These are phyloP conservation scores for Trichoderma endophyticum DNA, from an alignment of 2,329 filamentous ascomycete genomes.

Conservation along the genomic window DNA sequence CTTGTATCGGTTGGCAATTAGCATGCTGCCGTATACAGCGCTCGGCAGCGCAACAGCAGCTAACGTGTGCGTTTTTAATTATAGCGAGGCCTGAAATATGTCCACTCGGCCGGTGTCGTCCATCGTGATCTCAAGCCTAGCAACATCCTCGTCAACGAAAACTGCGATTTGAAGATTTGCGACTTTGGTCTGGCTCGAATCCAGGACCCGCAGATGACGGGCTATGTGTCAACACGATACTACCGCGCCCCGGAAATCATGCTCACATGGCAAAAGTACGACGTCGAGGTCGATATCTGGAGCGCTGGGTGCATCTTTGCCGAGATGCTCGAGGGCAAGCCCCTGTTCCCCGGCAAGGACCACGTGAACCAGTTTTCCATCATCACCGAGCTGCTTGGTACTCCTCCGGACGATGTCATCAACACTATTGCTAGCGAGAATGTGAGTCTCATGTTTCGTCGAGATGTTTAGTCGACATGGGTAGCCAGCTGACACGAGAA, in stretches of 20 bases:
- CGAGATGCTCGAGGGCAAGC: slow-evolving; percentile 98
- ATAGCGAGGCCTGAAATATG: slow-evolving; percentile 95
- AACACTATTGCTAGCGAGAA: slow-evolving; percentile 98
- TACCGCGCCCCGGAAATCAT: slow-evolving; percentile 99
- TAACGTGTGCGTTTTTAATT: slow-evolving; percentile 15
- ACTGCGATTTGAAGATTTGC: slow-evolving; percentile 99
- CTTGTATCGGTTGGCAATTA: neutral
- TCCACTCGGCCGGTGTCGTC: slow-evolving; percentile 96
- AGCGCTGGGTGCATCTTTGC: slow-evolving; percentile 98
- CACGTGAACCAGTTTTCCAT: slow-evolving; percentile 99
- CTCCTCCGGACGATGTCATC: slow-evolving; percentile 96
- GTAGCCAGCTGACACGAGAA: neutral
- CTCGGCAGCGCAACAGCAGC: neutral
- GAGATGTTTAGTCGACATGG: neutral
- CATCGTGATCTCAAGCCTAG: slow-evolving; percentile 97
- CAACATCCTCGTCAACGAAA: slow-evolving; percentile 99
- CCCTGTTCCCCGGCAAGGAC: slow-evolving; percentile 96
- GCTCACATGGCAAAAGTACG: slow-evolving; percentile 99
- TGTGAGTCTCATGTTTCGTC: slow-evolving; percentile 48
- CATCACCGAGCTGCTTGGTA: slow-evolving; percentile 95
- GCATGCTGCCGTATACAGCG: neutral
- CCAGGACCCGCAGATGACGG: slow-evolving; percentile 99
- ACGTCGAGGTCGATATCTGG: slow-evolving; percentile 99
- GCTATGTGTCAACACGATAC: slow-evolving; percentile 97
- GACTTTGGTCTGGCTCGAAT: slow-evolving; percentile 97